Conservation (phyloP, 1,284 basidiomycete species). For the Pascua guehoae region DNA sequence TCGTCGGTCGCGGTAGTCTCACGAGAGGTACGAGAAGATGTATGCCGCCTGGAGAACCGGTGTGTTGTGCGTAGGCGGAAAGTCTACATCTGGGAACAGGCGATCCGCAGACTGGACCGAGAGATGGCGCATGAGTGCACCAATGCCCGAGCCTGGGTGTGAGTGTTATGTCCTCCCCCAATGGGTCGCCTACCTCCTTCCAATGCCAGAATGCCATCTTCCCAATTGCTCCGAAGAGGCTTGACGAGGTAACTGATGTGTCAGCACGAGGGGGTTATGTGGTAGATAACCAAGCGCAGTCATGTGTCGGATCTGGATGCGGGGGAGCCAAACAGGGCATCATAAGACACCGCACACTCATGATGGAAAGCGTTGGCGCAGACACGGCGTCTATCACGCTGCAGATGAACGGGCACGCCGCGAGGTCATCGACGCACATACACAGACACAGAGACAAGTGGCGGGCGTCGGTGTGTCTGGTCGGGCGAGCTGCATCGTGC, state of each 20-base stretch:
- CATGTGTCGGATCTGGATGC: too few relatives aligned
- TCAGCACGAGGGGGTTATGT: background rate
- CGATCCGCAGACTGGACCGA: conserved; percentile 2
- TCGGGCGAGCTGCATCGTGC: too few relatives aligned
- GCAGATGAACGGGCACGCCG: too few relatives aligned
- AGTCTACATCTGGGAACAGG: conserved; percentile 35
- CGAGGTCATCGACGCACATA: too few relatives aligned
- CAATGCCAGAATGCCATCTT: conserved; percentile 43
- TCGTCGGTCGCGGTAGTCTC: conserved; percentile 8
- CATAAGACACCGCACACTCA: too few relatives aligned
- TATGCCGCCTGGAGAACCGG: conserved; percentile 45
- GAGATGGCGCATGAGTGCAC: conserved; percentile 36
- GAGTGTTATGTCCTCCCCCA: background rate
- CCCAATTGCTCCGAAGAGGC: conserved; percentile 34
- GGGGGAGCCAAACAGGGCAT: too few relatives aligned
- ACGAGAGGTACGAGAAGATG: conserved; percentile 45
- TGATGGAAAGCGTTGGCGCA: too few relatives aligned
- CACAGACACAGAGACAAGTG: too few relatives aligned
- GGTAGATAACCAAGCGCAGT: too few relatives aligned
- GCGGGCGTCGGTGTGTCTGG: too few relatives aligned
- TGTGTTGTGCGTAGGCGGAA: conserved; percentile 35
- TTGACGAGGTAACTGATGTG: conserved; percentile 41
- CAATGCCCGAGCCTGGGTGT: conserved; percentile 43
- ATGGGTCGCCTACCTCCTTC: conserved; percentile 51
- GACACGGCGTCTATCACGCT: too few relatives aligned